Conservation (phyloP, 2,329 filamentous ascomycete genomes). For the Geoglossum cookeanum region DNA sequence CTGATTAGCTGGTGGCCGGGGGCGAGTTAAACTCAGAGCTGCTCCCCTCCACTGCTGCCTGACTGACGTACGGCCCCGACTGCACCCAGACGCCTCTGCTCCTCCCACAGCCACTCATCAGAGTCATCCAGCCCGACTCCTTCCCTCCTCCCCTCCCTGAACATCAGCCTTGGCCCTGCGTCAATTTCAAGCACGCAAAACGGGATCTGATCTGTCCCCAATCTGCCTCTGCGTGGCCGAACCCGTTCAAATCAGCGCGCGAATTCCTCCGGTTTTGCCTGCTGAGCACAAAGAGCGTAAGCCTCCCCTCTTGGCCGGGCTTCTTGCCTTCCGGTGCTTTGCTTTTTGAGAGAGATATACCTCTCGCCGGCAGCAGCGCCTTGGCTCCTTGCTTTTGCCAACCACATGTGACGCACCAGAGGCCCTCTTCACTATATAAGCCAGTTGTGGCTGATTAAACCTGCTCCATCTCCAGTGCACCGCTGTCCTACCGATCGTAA, state of each 20-base stretch:
- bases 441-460: neutral
- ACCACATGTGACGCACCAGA: neutral
- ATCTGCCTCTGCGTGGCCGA: neutral
- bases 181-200: neutral
- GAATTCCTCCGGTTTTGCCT: neutral
- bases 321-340: neutral
- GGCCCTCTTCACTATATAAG: neutral
- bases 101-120: no score
- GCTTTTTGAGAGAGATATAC: neutral
- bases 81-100: neutral
- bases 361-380: neutral
- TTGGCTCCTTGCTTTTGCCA: neutral
- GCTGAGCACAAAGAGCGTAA: neutral
- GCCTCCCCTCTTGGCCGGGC: neutral
- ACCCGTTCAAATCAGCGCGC: neutral
- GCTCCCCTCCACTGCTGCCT: neutral
- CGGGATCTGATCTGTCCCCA: no score
- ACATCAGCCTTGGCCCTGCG: neutral
- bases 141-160: no score
- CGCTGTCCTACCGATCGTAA: no score
- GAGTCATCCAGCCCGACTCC: no score
- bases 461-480: neutral
- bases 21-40: neutral
- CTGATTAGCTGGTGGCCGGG: neutral
- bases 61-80: neutral